Conservation (phyloP, 257 asterid genomes). For the Osmanthus fragrans region DNA sequence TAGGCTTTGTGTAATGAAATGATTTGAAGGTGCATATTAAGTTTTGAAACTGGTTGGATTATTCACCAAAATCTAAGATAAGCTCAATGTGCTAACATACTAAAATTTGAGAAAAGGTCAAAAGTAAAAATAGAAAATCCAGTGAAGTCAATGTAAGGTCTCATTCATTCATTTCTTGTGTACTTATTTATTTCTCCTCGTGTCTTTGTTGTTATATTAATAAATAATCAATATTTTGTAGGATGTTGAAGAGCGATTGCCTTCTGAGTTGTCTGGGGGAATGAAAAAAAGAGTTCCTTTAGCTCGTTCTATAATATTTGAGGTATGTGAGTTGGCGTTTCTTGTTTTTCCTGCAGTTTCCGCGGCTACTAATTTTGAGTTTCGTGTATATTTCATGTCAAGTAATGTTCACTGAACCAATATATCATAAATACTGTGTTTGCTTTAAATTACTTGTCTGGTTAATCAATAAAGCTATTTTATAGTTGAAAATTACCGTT, state of each 20-base stretch:
- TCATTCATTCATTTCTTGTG: conserved; percentile 6
- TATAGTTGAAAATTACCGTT: no score
- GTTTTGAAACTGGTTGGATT: conserved; percentile 3
- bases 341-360: background rate
- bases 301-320: conserved; percentile 94
- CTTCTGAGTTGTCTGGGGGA: conserved; percentile 98
- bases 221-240: conserved; percentile 35
- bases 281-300: conserved; percentile 99
- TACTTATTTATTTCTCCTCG: background rate
- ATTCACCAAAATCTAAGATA: conserved; percentile 12
- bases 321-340: conserved; percentile 44
- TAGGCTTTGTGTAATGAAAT: background rate
- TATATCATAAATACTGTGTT: background rate
- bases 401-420: background rate
- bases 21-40: conserved; percentile 18
- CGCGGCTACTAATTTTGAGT: background rate
- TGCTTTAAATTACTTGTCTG: background rate
- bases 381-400: background rate
- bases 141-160: conserved; percentile 13
- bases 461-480: no score
- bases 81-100: conserved; percentile 19
- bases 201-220: background rate
- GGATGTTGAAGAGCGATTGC: conserved; percentile 92
- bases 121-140: background rate
- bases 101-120: background rate